Percentiles rank a stretch among this genome's conserved stretches.
These are phyloP conservation scores for Diaporthe vexans DNA, from an alignment of 2,329 filamentous ascomycete genomes.

Conservation along the genomic window DNA sequence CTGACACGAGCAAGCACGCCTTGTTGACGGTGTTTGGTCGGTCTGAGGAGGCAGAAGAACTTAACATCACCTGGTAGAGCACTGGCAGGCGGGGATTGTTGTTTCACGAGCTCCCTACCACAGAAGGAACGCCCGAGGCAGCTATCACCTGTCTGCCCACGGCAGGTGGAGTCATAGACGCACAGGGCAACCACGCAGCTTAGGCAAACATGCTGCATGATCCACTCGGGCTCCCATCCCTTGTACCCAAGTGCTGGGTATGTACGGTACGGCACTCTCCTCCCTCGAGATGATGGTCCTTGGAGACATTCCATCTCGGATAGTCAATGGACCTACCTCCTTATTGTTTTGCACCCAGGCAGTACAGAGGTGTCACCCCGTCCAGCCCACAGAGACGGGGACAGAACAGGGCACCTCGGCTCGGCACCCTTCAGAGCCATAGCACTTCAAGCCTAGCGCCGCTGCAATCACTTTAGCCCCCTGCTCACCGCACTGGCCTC, in stretches of 20 bases:
- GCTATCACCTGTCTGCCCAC: background rate
- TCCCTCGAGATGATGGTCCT: background rate
- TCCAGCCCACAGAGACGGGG: no score
- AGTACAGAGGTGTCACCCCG: background rate
- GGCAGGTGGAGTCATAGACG: background rate
- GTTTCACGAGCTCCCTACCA: background rate
- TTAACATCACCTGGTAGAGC: no score
- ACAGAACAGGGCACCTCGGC: slow-evolving; percentile 18
- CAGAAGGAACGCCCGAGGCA: background rate
- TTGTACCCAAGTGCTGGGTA: no score
- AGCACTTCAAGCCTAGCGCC: slow-evolving; percentile 24
- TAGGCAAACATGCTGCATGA: background rate
- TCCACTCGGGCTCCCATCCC: background rate
- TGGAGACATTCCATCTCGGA: background rate
- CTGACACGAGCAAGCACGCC: background rate
- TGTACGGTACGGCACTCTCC: background rate
- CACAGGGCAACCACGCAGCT: background rate
- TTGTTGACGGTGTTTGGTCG: no score
- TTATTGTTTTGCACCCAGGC: background rate
- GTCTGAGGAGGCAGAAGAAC: background rate
- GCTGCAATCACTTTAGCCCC: slow-evolving; percentile 37
- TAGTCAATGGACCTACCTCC: background rate
- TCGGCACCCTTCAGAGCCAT: slow-evolving; percentile 9
- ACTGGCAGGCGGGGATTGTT: slow-evolving; percentile 6
- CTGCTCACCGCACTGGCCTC: slow-evolving; percentile 10